These are phyloP conservation scores for Chaetomium fimeti DNA, from an alignment of 495 filamentous ascomycete genomes.

Conservation along the genomic window DNA sequence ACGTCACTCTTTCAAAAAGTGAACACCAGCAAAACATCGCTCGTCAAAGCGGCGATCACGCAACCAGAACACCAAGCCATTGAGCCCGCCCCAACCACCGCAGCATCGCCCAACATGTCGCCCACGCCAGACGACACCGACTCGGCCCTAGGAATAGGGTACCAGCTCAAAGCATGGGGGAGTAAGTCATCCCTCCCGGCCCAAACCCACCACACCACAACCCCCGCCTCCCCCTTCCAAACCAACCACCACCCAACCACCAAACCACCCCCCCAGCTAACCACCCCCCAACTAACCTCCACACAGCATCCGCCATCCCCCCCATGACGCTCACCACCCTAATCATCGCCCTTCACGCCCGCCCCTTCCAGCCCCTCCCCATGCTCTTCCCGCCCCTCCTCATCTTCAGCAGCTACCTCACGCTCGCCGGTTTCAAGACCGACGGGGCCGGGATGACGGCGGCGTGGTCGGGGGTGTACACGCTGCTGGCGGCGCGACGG, in stretches of 20 bases:
- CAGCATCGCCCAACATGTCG: background rate
- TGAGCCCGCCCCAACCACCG: background rate
- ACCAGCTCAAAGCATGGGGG: constrained; percentile 64
- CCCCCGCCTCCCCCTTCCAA: background rate
- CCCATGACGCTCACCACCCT: constrained; percentile 76
- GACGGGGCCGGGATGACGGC: constrained; percentile 82
- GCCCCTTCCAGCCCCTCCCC: constrained; percentile 70
- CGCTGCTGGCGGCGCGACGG: constrained; percentile 69
- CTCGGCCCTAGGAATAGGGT: constrained; percentile 51
- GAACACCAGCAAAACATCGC: no score
- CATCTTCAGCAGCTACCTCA: constrained; percentile 83
- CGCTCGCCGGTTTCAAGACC: constrained; percentile 70
- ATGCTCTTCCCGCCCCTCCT: constrained; percentile 81
- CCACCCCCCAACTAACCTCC: constrained; percentile 12
- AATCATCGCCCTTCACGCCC: constrained; percentile 71
- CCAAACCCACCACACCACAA: no score
- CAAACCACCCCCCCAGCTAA: background rate
- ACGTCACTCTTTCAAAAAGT: no score
- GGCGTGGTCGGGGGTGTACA: constrained; percentile 83
- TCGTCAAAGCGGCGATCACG: background rate
- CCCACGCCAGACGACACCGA: constrained; percentile 39
- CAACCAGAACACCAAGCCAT: background rate
- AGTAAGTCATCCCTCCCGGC: no score
- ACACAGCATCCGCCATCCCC: constrained; percentile 71
- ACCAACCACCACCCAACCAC: no score